phyloP scores from a whole-genome alignment of 2,329 filamentous ascomycete species.

The Dactylellina parvicollis region DNA sequence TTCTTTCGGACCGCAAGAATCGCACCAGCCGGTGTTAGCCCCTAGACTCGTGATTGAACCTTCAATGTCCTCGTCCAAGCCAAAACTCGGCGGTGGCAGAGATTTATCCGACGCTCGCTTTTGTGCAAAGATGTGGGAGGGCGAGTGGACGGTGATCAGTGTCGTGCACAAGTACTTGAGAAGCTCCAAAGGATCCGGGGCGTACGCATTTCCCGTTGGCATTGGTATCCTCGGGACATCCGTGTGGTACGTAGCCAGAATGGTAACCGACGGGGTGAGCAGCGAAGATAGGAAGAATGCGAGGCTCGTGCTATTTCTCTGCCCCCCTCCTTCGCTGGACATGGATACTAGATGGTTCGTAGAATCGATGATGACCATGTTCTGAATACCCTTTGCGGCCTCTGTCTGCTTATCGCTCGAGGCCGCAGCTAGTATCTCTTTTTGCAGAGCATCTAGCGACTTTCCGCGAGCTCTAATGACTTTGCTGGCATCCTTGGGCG shows the following conservation, averaged over 20 bases:
- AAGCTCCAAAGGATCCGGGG: conserved; percentile 75
- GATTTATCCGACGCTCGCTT: conserved; percentile 81
- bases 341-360: conserved; percentile 38
- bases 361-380: conserved; percentile 42
- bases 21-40: conserved; percentile 62
- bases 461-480: conserved; percentile 74
- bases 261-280: conserved; percentile 73
- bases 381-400: conserved; percentile 4
- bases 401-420: conserved; percentile 23
- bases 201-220: conserved; percentile 60
- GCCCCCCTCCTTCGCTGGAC: conserved; percentile 35
- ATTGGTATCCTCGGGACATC: conserved; percentile 73
- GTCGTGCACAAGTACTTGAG: conserved; percentile 89
- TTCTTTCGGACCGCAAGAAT: conserved; percentile 62
- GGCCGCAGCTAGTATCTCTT: conserved; percentile 68
- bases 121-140: conserved; percentile 77
- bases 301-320: conserved; percentile 23
- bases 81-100: conserved; percentile 78
- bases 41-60: conserved; percentile 78
- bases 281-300: conserved; percentile 76
- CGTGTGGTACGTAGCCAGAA: conserved; percentile 82
- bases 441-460: conserved; percentile 67
- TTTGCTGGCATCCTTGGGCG: conserved; percentile 72
- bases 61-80: conserved; percentile 78
- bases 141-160: conserved; percentile 76